A percentile compares a stretch with the other conserved stretches of the same genome.
Evolutionary conservation across 2,329 filamentous ascomycete genomes (phyloP).

Genomic region (Peltaster fructicola): DNA sequence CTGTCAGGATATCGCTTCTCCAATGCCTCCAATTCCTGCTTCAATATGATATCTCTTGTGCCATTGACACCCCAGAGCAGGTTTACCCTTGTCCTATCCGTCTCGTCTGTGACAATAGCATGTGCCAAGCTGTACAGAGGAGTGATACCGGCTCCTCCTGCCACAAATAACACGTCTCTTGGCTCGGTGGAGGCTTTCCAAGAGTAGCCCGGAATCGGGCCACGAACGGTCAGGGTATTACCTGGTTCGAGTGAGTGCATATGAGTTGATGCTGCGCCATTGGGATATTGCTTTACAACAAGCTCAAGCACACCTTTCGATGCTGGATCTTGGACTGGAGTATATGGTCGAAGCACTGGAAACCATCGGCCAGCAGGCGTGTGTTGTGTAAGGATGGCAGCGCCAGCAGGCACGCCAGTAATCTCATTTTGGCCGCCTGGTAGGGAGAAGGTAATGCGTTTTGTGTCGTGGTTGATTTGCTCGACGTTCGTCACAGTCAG

Average conservation of each 20-base stretch:
- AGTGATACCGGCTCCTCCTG: constrained; percentile 56
- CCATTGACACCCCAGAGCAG: constrained; percentile 51
- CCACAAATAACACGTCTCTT: constrained; percentile 40
- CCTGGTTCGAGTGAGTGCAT: constrained; percentile 49
- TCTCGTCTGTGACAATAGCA: constrained; percentile 33
- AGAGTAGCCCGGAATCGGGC: constrained; percentile 26
- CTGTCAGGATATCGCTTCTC: constrained; percentile 34
- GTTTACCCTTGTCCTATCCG: constrained; percentile 44
- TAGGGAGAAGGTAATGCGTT: constrained; percentile 15
- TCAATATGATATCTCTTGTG: constrained; percentile 43
- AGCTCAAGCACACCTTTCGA: constrained; percentile 43
- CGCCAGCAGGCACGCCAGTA: constrained; percentile 20
- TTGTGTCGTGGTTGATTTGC: constrained; percentile 19
- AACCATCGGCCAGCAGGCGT: constrained; percentile 39
- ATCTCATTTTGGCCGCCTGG: constrained; percentile 13
- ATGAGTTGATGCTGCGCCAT: constrained; percentile 45
- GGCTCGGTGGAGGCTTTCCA: constrained; percentile 12
- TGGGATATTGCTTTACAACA: constrained; percentile 50
- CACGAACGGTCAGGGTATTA: constrained; percentile 40
- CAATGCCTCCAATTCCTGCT: constrained; percentile 36
- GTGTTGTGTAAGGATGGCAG: constrained; percentile 42
- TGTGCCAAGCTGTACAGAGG: constrained; percentile 33
- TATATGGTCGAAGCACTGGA: constrained; percentile 48
- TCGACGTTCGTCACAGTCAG: constrained; percentile 14
- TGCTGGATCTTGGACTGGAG: constrained; percentile 40